phyloP scores from a whole-genome alignment of 495 filamentous ascomycete species.

The Daldinia vernicosa region DNA sequence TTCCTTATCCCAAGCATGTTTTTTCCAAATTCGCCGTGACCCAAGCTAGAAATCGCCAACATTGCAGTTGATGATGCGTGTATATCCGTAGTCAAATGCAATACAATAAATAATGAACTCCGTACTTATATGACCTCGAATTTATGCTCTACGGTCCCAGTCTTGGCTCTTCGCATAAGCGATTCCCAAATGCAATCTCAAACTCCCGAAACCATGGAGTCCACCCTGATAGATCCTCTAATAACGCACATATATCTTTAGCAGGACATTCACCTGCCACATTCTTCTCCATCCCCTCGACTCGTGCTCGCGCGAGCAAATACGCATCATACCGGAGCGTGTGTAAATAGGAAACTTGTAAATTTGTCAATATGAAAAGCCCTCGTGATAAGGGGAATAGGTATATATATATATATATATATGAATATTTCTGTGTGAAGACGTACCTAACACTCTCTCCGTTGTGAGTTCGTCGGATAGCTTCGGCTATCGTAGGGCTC shows the following conservation, averaged over 20 bases:
- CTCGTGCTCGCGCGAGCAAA: not conserved
- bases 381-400: not conserved
- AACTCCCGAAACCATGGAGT: constrained; percentile 11
- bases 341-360: constrained; percentile 82
- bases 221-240: constrained; percentile 7
- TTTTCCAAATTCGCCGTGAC: constrained; percentile 36
- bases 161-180: constrained; percentile 12
- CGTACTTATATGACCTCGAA: constrained; percentile 32
- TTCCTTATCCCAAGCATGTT: constrained; percentile 1
- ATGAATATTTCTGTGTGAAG: not conserved
- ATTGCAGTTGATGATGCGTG: constrained; percentile 18
- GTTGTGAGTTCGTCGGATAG: constrained; percentile 91
- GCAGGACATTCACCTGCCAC: not conserved
- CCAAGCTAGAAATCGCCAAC: constrained; percentile 21
- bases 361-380: constrained; percentile 21
- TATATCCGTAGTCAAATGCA: constrained; percentile 20
- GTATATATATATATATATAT: not conserved
- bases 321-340: constrained; percentile 70
- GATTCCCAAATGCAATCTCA: constrained; percentile 30
- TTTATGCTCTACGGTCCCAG: constrained; percentile 28
- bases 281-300: not conserved
- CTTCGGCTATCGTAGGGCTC: constrained; percentile 77
- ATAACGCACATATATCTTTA: constrained; percentile 2
- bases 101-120: constrained; percentile 26
- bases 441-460: constrained; percentile 63